phyloP scores from a whole-genome alignment of 1,284 basidiomycete species.

The Ustilago trichophora region DNA sequence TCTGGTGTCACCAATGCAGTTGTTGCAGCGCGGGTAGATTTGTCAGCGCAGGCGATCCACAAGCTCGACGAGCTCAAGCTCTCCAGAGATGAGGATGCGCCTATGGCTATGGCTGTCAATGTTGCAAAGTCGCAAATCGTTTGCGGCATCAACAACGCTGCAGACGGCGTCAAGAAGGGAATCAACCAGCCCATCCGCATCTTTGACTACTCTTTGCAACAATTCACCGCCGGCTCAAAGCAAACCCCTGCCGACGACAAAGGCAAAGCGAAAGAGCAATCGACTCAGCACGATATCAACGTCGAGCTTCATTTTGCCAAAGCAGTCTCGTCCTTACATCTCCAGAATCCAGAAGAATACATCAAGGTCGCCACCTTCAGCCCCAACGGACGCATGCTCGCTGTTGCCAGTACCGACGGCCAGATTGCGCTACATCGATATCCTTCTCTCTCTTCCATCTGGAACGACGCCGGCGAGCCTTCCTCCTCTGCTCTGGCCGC shows the following conservation, averaged over 20 bases:
- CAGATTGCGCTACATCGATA: slow-evolving; percentile 55
- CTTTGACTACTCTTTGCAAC: slow-evolving; percentile 37
- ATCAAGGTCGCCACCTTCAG: slow-evolving; percentile 51
- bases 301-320: slow-evolving; percentile 25
- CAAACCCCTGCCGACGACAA: too few species aligned
- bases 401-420: slow-evolving; percentile 57
- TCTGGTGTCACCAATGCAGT: slow-evolving; percentile 61
- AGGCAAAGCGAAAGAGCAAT: slow-evolving; percentile 22
- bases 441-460: slow-evolving; percentile 51
- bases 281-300: slow-evolving; percentile 2
- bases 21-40: slow-evolving; percentile 41
- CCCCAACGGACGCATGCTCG: slow-evolving; percentile 53
- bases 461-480: slow-evolving; percentile 31
- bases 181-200: slow-evolving; percentile 55
- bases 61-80: slow-evolving; percentile 51
- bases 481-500: slow-evolving; percentile 25
- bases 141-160: slow-evolving; percentile 58
- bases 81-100: slow-evolving; percentile 61
- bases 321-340: slow-evolving; percentile 39
- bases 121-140: slow-evolving; percentile 35
- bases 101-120: slow-evolving; percentile 61
- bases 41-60: slow-evolving; percentile 22
- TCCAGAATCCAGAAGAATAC: slow-evolving; percentile 55
- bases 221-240: background rate
- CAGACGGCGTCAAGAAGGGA: slow-evolving; percentile 30